A percentile compares a stretch with the other conserved stretches of the same genome.
These are phyloP conservation scores for Heliosperma pusillum DNA, from an alignment of 148 eudicot species.

Conservation along the genomic window DNA sequence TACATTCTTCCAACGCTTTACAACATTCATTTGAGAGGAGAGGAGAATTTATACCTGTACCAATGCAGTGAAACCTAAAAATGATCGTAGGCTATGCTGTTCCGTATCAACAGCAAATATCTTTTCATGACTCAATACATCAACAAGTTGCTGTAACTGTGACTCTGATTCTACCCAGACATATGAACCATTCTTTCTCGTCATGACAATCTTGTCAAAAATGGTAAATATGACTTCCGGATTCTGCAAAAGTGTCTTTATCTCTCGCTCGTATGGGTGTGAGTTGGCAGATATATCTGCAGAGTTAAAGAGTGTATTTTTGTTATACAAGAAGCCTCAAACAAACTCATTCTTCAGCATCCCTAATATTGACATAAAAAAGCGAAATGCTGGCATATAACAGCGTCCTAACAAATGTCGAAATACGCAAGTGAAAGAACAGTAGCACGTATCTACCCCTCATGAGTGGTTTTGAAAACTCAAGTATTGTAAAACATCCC, in stretches of 20 bases:
- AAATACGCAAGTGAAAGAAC: no score
- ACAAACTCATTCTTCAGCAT: not conserved
- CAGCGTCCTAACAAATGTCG: no score
- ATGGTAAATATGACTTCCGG: constrained; percentile 31
- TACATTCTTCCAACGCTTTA: not conserved
- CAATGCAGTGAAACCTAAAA: constrained; percentile 84
- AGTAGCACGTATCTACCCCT: no score
- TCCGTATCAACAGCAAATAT: constrained; percentile 90
- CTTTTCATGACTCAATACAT: constrained; percentile 58
- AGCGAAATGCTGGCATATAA: not conserved
- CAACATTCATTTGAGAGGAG: not conserved
- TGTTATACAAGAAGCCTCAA: not conserved
- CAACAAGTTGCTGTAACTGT: constrained; percentile 55
- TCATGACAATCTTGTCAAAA: constrained; percentile 32
- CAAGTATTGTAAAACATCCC: not conserved
- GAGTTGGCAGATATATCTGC: constrained; percentile 40
- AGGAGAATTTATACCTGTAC: constrained; percentile 52
- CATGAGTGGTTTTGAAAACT: not conserved
- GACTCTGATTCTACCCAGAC: constrained; percentile 77
- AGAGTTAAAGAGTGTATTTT: not conserved
- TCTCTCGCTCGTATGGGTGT: constrained; percentile 71
- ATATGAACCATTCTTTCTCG: constrained; percentile 41
- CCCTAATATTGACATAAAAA: not conserved
- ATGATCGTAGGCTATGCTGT: constrained; percentile 88
- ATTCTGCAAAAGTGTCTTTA: constrained; percentile 48